Conservation (phyloP, 495 filamentous ascomycete species). For the Podospora anserina region DNA sequence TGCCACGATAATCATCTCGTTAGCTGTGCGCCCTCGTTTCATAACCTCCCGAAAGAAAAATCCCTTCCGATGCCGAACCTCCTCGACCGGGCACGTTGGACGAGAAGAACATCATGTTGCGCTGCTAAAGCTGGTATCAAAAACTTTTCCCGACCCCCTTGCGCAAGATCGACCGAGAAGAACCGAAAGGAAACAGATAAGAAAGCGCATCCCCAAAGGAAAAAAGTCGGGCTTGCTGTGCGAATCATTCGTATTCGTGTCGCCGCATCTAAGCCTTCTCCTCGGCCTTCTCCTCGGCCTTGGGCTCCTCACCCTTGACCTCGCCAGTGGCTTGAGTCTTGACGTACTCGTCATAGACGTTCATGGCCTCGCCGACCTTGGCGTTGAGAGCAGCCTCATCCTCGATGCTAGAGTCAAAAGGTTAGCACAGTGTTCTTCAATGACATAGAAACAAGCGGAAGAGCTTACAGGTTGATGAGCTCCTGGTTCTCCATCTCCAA, state of each 20-base stretch:
- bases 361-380: conserved; percentile 96
- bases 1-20: conserved; percentile 28
- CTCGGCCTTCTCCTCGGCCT: conserved; percentile 55
- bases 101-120: conserved; percentile 38
- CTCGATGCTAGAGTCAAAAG: conserved; percentile 60
- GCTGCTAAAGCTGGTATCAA: conserved; percentile 43
- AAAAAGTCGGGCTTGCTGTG: conserved; percentile 12
- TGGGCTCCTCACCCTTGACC: conserved; percentile 32
- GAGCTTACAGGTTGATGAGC: conserved; percentile 84
- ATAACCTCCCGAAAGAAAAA: conserved; percentile 25
- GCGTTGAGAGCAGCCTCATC: conserved; percentile 83
- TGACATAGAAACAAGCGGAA: neutral
- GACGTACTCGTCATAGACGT: conserved; percentile 96
- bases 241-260: conserved; percentile 11
- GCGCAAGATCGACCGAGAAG: conserved; percentile 35
- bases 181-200: conserved; percentile 31
- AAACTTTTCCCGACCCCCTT: conserved; percentile 49
- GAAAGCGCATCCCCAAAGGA: conserved; percentile 15
- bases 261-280: conserved; percentile 48
- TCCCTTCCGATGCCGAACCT: conserved; percentile 23
- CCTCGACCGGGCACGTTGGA: conserved; percentile 20
- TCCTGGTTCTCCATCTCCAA: conserved; percentile 97
- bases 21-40: conserved; percentile 21
- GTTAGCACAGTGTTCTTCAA: conserved; percentile 27
- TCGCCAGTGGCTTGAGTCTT: conserved; percentile 59